phyloP scores from a whole-genome alignment of 345 rosid species.

The Kernera saxatilis region DNA sequence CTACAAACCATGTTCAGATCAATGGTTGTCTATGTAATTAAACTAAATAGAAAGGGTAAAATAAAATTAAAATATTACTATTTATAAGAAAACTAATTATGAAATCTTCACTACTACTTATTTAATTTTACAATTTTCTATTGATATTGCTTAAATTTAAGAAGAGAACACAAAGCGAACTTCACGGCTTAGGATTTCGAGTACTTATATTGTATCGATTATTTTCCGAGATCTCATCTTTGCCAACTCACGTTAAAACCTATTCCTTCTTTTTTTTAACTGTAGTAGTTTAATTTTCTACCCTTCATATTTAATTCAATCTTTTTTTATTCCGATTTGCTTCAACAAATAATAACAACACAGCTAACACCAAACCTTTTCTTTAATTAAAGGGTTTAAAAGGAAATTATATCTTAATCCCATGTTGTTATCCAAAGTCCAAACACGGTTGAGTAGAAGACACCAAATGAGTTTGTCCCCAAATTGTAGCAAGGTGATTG shows the following conservation, averaged over 20 bases:
- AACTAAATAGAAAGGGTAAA: too few species aligned
- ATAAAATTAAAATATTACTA: too few species aligned
- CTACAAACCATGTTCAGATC: too few species aligned
- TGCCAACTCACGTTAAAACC: not conserved
- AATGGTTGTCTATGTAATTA: too few species aligned
- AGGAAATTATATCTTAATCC: not conserved
- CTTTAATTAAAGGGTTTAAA: not conserved
- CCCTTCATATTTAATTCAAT: too few species aligned
- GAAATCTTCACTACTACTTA: too few species aligned
- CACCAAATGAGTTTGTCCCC: not conserved
- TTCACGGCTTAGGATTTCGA: slow-evolving; percentile 8
- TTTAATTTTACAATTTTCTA: too few species aligned
- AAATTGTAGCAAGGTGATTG: not conserved
- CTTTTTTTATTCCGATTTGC: not conserved
- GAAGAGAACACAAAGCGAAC: not conserved
- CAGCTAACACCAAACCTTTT: not conserved
- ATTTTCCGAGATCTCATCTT: not conserved
- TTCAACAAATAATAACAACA: not conserved
- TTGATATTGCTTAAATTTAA: not conserved
- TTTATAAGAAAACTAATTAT: too few species aligned
- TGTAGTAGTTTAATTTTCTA: too few species aligned
- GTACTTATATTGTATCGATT: not conserved
- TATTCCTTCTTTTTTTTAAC: too few species aligned
- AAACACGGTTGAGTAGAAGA: not conserved
- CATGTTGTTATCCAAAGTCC: not conserved